Base-by-base conservation (phyloP, 2,329 filamentous ascomycete species). In the Cadophora luteo-olivacea region DNA sequence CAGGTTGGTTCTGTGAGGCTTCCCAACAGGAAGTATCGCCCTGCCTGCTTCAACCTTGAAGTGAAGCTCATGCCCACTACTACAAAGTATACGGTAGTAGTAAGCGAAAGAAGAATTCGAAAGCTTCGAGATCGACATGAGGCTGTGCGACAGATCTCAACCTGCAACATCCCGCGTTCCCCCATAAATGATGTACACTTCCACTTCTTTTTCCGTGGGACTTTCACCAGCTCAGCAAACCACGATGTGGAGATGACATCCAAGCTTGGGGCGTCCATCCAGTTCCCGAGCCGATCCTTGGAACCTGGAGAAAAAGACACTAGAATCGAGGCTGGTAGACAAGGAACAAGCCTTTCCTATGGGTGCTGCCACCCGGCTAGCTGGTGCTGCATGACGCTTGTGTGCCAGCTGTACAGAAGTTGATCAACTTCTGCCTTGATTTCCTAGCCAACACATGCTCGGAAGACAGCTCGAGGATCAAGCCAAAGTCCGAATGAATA, bases 161-260 rank as follows among this genome's bases (percentile, higher is more conserved):
- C 51, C 60, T 62, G 60, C 60, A 33, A 33, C 60, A 36, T 62
- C 60, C 60, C 60, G 45, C 29, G 19, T 3, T 33, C 29, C 60
- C 25, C 25, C 41, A 22, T 62, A 32, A 33, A 51, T 62, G 81
- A 60, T 38, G n/a, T 25, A 60, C 33, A 60, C 11, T 24, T 41
- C 19, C 33, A 24, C 12, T 41, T 12, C 33, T 60, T 41, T 29
- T 38, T 22, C 57, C 9, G 5, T 4, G n/a, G 22, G 36, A 16
- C 33, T 14, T 3, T 9, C 29, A 7, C 36, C 57, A 60, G 36
- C 57, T 60, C 55, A 38, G 9, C 55, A 24, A 36, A 38, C n/a
- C 32, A 38, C 55, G 14, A 58, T 41, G 24, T 2, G 14, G 19
- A 24, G 11, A 38, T 24, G 55, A 38, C 32, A 38, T 41, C 33